phyloP scores from a whole-genome alignment of 2,329 filamentous ascomycete genomes.

The Penicillium aurantiogriseum region DNA sequence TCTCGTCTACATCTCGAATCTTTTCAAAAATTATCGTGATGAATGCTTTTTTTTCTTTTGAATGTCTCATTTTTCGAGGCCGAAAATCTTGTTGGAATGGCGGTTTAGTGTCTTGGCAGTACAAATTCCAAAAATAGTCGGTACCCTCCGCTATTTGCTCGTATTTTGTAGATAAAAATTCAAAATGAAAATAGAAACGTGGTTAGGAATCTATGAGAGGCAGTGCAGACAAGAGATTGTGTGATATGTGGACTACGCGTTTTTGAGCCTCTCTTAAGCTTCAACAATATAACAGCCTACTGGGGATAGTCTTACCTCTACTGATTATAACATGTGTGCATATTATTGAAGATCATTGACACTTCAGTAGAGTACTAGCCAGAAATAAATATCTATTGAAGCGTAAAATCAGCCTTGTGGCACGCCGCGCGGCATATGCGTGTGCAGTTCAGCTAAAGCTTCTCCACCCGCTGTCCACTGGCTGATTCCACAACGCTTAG shows the following conservation, averaged over 20 bases:
- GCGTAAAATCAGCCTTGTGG: background rate
- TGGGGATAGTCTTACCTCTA: background rate
- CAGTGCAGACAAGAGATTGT: background rate
- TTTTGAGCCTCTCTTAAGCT: background rate
- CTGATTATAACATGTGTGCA: background rate
- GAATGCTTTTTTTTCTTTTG: accelerated
- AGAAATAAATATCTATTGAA: background rate
- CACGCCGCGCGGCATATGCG: background rate
- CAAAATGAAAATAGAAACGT: background rate
- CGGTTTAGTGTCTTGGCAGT: background rate
- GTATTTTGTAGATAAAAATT: background rate
- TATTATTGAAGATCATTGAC: background rate
- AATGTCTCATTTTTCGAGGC: background rate
- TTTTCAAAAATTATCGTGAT: no score
- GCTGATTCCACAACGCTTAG: background rate
- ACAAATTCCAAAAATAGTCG: background rate
- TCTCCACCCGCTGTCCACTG: background rate
- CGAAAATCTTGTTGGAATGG: background rate
- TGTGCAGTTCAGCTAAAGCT: background rate
- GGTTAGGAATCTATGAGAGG: background rate
- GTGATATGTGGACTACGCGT: background rate
- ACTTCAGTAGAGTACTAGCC: background rate
- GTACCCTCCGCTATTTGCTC: background rate
- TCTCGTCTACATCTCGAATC: background rate
- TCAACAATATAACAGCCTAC: background rate